Conservation (phyloP, 441 rosid genomes). For the Eutrema salsugineum region DNA sequence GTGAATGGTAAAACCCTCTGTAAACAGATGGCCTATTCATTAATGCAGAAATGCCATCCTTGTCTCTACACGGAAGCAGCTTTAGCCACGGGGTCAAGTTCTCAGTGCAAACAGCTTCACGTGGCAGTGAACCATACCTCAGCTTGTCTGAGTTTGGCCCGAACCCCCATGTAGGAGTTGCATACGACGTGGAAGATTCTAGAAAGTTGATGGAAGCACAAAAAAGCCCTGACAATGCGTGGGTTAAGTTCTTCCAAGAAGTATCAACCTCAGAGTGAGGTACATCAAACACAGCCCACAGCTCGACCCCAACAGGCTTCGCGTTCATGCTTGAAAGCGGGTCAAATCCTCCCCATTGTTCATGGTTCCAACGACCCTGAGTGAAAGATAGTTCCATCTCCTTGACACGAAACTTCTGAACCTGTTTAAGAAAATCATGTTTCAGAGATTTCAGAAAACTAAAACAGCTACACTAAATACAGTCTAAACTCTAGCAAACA, state of each 20-base stretch:
- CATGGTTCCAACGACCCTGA: slow-evolving; percentile 98
- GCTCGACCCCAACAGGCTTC: slow-evolving; percentile 94
- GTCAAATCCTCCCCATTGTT: slow-evolving; percentile 94
- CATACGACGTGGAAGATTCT: slow-evolving; percentile 78
- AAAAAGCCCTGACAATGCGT: slow-evolving; percentile 88
- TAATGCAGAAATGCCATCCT: slow-evolving; percentile 74
- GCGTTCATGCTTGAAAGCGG: slow-evolving; percentile 84
- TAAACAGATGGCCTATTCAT: slow-evolving; percentile 91
- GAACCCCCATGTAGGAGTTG: slow-evolving; percentile 84
- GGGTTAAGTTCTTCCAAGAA: slow-evolving; percentile 87
- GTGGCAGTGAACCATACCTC: slow-evolving; percentile 90
- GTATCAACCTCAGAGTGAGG: slow-evolving; percentile 71
- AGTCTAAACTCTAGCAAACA: not conserved
- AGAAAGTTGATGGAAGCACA: slow-evolving; percentile 95
- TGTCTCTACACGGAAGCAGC: slow-evolving; percentile 97
- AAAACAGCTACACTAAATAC: not conserved
- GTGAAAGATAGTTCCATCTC: slow-evolving; percentile 98
- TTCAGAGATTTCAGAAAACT: not conserved
- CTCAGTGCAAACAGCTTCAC: slow-evolving; percentile 99
- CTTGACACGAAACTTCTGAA: slow-evolving; percentile 62
- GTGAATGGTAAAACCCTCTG: slow-evolving; percentile 90
- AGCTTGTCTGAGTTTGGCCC: slow-evolving; percentile 53
- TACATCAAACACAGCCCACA: slow-evolving; percentile 96
- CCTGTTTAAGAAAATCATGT: slow-evolving; percentile 41
- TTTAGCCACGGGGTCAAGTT: slow-evolving; percentile 98